Conservation (phyloP, 1,139 yeast species). For the Pichia sp. region DNA sequence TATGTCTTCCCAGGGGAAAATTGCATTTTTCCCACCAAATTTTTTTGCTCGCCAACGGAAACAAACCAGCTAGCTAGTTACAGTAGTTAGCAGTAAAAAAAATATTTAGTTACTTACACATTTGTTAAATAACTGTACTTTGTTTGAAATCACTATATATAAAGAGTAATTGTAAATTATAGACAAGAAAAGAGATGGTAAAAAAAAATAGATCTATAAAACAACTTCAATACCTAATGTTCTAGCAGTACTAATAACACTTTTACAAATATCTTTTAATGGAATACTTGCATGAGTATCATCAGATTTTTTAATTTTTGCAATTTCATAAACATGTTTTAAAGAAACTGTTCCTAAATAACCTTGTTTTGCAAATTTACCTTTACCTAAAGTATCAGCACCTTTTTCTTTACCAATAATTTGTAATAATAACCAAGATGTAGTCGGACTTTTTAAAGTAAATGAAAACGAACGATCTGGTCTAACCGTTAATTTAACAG, state of each 20-base stretch:
- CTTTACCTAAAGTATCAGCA: slow-evolving; percentile 35
- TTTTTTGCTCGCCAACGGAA: no score
- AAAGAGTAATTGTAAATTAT: neutral
- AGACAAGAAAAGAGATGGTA: neutral
- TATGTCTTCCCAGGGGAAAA: no score
- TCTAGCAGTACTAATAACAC: slow-evolving; percentile 79
- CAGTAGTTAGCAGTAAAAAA: no score
- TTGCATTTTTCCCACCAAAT: no score
- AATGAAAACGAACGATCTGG: slow-evolving; percentile 91
- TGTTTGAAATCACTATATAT: neutral
- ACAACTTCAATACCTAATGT: slow-evolving; percentile 83
- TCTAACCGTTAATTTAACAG: slow-evolving; percentile 73
- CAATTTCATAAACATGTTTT: slow-evolving; percentile 91
- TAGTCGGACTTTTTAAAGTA: slow-evolving; percentile 87
- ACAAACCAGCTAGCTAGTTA: no score
- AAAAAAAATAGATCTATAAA: slow-evolving; percentile 34
- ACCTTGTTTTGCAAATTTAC: slow-evolving; percentile 33
- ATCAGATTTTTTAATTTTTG: slow-evolving; percentile 87
- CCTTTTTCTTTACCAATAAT: slow-evolving; percentile 86
- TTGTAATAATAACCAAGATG: slow-evolving; percentile 76
- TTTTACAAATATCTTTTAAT: slow-evolving; percentile 71
- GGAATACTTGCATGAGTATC: slow-evolving; percentile 68
- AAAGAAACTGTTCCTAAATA: slow-evolving; percentile 70
- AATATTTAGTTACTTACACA: no score
- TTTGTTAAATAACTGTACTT: no score